These are phyloP conservation scores for Aspergillus bombycis DNA, from an alignment of 2,329 filamentous ascomycete genomes.

Conservation along the genomic window DNA sequence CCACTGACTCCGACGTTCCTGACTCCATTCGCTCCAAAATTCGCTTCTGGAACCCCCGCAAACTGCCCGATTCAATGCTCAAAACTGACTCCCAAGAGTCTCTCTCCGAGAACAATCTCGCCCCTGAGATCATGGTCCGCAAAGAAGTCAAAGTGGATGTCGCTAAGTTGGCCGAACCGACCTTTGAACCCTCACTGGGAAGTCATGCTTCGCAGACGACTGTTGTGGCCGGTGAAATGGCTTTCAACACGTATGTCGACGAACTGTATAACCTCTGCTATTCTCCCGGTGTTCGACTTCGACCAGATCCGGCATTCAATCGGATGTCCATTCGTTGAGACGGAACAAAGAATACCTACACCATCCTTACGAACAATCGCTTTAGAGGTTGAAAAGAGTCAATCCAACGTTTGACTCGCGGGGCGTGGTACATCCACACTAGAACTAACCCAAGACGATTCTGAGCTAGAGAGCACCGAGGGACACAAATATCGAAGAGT, in stretches of 20 bases:
- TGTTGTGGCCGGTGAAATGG: slow-evolving; percentile 30
- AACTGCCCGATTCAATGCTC: slow-evolving; percentile 1
- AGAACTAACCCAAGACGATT: neutral
- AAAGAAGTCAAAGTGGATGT: slow-evolving; percentile 64
- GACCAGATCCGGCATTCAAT: slow-evolving; percentile 26
- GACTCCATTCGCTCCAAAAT: slow-evolving; percentile 25
- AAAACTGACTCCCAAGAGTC: slow-evolving; percentile 24
- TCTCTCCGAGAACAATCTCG: slow-evolving; percentile 26
- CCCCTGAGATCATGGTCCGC: slow-evolving; percentile 65
- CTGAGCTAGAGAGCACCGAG: neutral
- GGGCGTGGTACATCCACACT: neutral
- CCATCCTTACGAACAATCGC: neutral
- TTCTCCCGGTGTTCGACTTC: slow-evolving; percentile 31
- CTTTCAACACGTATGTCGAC: slow-evolving; percentile 50
- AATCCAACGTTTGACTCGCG: neutral
- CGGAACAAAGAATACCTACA: neutral
- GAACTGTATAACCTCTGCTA: slow-evolving; percentile 47
- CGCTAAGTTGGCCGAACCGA: slow-evolving; percentile 28
- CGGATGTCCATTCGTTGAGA: slow-evolving; percentile 1
- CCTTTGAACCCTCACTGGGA: slow-evolving; percentile 19
- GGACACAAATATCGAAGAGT: neutral
- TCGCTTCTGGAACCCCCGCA: slow-evolving; percentile 27
- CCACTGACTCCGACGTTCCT: slow-evolving; percentile 27
- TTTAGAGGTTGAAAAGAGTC: neutral
- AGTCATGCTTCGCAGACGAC: slow-evolving; percentile 27